Conservation (phyloP, 371 early-diverging fungal species). For the Rhizopus sp. region DNA sequence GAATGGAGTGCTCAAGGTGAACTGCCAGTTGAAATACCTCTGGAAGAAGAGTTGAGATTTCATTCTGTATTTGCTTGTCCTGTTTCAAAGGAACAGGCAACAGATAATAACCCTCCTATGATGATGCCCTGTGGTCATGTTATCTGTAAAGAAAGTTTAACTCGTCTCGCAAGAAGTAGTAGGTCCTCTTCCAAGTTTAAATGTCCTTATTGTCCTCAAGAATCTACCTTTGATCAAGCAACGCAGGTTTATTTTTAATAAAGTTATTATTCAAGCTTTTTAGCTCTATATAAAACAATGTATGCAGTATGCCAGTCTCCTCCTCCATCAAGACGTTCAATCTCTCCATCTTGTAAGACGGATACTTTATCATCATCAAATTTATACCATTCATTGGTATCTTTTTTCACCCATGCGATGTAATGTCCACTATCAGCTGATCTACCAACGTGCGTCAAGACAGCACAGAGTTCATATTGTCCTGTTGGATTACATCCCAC, state of each 20-base stretch:
- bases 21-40: conserved; percentile 88
- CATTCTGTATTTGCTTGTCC: conserved; percentile 99
- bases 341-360: conserved; percentile 81
- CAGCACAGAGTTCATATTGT: conserved; percentile 79
- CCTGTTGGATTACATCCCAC: conserved; percentile 81
- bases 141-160: conserved; percentile 88
- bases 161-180: conserved; percentile 72
- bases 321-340: conserved; percentile 91
- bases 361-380: conserved; percentile 97
- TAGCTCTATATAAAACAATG: conserved; percentile 76
- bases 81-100: conserved; percentile 93
- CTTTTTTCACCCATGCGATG: conserved; percentile 87
- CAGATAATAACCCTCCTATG: conserved; percentile 96
- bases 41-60: conserved; percentile 79
- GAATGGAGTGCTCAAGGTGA: conserved; percentile 94
- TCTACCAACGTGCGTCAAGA: conserved; percentile 87
- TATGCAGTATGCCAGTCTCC: conserved; percentile 90
- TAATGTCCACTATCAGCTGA: conserved; percentile 90
- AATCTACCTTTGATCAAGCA: conserved; percentile 79
- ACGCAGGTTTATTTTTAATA: conserved; percentile 78
- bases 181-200: conserved; percentile 73
- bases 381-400: conserved; percentile 84
- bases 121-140: conserved; percentile 98
- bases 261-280: conserved; percentile 40
- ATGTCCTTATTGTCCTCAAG: conserved; percentile 96